Evolutionary conservation across 202 grass and related monocot genomes (phyloP), one percentile per base, ranked within the genome.

Genomic region (Alloteropsis angusta): DNA sequence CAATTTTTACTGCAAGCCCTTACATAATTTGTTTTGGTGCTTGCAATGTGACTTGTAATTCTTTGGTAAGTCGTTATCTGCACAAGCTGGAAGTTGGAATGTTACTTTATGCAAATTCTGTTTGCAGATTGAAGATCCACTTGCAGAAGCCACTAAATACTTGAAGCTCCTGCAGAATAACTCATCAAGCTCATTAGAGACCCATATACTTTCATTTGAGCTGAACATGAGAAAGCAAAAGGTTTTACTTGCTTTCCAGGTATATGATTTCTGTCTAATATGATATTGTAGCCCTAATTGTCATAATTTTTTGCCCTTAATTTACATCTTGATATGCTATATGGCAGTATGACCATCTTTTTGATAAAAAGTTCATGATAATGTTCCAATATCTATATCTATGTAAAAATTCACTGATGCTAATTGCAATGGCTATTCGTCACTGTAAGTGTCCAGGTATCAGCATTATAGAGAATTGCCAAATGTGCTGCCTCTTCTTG

Each of bases 151-250:
- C 48, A 83, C 90, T 0, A 99, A 90, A 82, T 99, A 96, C 87
- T 85, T 99, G 82, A 94, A 96, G 84, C 84, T 99, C 68, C 82
- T 99, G 69, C 96, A 99, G 76, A 91, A 80, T 78, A 96, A 96
- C 85, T 99, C 96, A 0, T 89, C 92, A 65, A 78, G 82, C 37
- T 91, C 88, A 55, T 81, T 99, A 72, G 90, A 96, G 89, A 99
- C 92, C 26, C 96, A 99, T 59, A 83, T 85, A 80, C 86, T 99
- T 79, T 96, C 96, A 65, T 99, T 99, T 85, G 96, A 96, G 87
- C 84, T 96, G 47, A 99, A 88, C 84, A 99, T 99, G 92, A 91
- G 90, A 83, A 99, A 93, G 77, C 86, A 96, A 84, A 99, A 93
- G 44, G 79, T 91, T 82, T 91, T 99, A 68, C 90, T 99, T 58